Evolutionary conservation across 768 basidiomycete species (phyloP), one percentile per base, ranked within the genome.

Genomic region (Phaffia australis): DNA sequence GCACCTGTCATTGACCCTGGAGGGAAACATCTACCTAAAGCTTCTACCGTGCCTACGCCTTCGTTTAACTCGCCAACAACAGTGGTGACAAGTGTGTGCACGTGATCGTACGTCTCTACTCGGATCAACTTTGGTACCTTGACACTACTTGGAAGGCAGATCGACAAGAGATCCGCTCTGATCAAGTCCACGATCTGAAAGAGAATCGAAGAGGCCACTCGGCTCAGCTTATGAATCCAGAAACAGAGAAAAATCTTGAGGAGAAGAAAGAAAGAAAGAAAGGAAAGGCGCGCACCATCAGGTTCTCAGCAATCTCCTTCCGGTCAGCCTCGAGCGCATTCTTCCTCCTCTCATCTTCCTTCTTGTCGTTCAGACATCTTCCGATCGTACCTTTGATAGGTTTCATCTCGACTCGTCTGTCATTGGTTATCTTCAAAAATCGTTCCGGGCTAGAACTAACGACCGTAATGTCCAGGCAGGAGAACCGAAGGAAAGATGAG

Each of bases 1-100:
- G 93, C 93, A 47, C 93, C 93, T 1, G 93, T 97, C 93, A 98
- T 98, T 67, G 89, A 92, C 1, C 91, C 90, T 63, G 93, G 91
- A 19, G 93, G 93, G 63, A 95, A 81, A 77, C 89, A 87, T 57
- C 81, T 79, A 68, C 80, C 81, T 63, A 98, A 78, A 27, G 87
- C 85, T 69, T 89, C 85, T 83, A 89, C 88, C 5, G 88, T 87
- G 55, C 79, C 77, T 29, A 83, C 80, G 42, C 75, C 74, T 0
- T 73, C 70, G 1, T 78, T 72, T 30, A 84, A 75, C 62, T 76
- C 79, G 48, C 92, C 93, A 72, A 89, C 85, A 59, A 97, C 88
- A 64, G 92, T 91, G 65, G 91, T 94, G 30, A 95, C 93, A 62
- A 95, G 83, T 73, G 93, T 90, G 85, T 89, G 95, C 1, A 98